Percentiles rank a stretch among this genome's conserved stretches.
These are phyloP conservation scores for Eucalyptus fibrosa DNA, from an alignment of 345 rosid genomes.

Conservation along the genomic window DNA sequence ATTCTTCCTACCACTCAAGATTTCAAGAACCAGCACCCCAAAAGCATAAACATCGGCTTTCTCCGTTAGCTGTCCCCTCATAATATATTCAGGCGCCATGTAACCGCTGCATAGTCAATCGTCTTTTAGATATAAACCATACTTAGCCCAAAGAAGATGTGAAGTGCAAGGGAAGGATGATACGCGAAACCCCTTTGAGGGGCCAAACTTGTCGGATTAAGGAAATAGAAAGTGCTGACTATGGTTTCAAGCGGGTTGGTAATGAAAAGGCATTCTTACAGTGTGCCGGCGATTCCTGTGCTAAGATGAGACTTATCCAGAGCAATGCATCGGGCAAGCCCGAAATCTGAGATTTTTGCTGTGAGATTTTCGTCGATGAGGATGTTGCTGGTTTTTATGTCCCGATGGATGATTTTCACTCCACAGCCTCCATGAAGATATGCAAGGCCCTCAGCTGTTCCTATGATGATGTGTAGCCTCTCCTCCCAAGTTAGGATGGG, in stretches of 20 bases:
- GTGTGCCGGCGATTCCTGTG: constrained; percentile 64
- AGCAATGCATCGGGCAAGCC: constrained; percentile 45
- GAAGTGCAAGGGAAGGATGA: background rate
- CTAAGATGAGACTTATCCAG: constrained; percentile 31
- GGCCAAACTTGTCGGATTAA: background rate
- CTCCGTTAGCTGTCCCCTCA: constrained; percentile 59
- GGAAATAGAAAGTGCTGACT: background rate
- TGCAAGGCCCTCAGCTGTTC: constrained; percentile 71
- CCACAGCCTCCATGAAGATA: constrained; percentile 49
- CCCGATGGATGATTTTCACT: constrained; percentile 64
- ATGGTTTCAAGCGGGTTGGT: background rate
- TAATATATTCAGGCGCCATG: constrained; percentile 77
- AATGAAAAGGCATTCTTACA: constrained; percentile 19
- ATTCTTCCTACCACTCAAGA: constrained; percentile 47
- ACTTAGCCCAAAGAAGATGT: background rate
- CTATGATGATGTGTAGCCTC: constrained; percentile 40
- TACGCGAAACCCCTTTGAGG: background rate
- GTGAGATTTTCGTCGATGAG: constrained; percentile 48
- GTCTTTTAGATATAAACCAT: background rate
- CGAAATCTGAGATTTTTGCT: constrained; percentile 79
- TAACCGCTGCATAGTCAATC: constrained; percentile 34
- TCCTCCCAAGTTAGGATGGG: constrained; percentile 50
- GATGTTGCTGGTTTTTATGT: constrained; percentile 73
- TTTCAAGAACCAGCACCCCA: constrained; percentile 66
- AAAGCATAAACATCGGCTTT: constrained; percentile 71